Evolutionary conservation across 106 monocot genomes (phyloP), one percentile per base, ranked within the genome.

Genomic region (Allium fistulosum): DNA sequence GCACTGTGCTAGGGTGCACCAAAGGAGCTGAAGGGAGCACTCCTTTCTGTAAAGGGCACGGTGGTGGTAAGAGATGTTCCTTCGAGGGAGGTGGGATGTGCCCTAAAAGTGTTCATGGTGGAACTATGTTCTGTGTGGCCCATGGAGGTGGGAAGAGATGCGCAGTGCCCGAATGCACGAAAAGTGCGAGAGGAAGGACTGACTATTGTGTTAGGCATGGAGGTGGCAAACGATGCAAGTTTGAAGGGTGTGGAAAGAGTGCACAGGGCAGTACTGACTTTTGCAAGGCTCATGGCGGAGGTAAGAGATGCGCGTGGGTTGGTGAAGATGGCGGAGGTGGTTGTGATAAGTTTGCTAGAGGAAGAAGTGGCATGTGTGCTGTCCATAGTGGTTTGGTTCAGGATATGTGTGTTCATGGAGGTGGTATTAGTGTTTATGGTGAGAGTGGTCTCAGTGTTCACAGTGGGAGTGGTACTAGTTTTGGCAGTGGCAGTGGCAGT

Each of bases 111-210:
- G 83, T 83, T 46, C 83, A 83, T 73, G 83, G 83, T 18, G 83
- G 83, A 22, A 83, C 83, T 4, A 68, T 45, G 53, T 79, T 76
- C 65, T 83, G 83, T 57, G 83, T 83, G 10, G 83, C 83, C 2
- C 83, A 83, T 76, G 83, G 83, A 53, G 83, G 83, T 14, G 83
- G 83, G 27, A 83, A 83, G 79, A 83, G 83, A 73, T 83, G 83
- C 53, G 76, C 83, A 4, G 76, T 75, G 14, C 76, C 60, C n/a
- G 79, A 64, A 11, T 83, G 83, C 61, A 79, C 76, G 4, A 83
- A 79, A 66, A 79, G 79, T 51, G 83, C 79, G 14, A 61, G 83
- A 26, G 83, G 82, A 27, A 74, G 82, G 0, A 83, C 82, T 2
- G 70, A 75, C 69, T 79, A 56, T 66, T 83, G 82, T 69, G 82